These are phyloP conservation scores for Suillus cothurnatus DNA, from an alignment of 768 basidiomycete species.

Conservation along the genomic window DNA sequence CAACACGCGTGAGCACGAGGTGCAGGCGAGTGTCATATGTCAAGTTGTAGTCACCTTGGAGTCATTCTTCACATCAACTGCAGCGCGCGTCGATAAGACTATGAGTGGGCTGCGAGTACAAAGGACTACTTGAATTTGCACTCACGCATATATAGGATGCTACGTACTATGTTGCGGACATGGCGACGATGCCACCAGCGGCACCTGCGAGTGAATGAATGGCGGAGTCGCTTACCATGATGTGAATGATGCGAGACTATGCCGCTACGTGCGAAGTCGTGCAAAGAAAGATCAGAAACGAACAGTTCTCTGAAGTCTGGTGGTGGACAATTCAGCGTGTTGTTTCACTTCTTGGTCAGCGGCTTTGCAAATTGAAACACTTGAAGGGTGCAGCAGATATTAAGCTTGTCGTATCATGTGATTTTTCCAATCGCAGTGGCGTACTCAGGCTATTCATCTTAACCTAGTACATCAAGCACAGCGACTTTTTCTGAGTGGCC, in stretches of 20 bases:
- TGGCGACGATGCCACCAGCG: constrained; percentile 85
- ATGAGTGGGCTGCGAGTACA: constrained; percentile 72
- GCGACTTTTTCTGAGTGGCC: too few species aligned
- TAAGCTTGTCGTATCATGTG: background rate
- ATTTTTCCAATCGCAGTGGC: too few species aligned
- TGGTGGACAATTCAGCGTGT: background rate
- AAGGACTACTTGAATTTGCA: background rate
- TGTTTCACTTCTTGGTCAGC: background rate
- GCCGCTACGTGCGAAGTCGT: background rate
- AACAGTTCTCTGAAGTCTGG: background rate
- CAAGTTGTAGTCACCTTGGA: constrained; percentile 53
- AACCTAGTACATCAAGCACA: too few species aligned
- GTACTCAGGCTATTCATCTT: too few species aligned
- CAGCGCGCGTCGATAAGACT: constrained; percentile 90
- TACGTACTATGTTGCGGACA: constrained; percentile 86
- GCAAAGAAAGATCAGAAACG: background rate
- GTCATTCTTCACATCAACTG: constrained; percentile 82
- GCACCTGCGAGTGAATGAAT: constrained; percentile 91
- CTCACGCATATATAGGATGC: constrained; percentile 1
- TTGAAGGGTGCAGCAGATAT: background rate
- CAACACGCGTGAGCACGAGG: constrained; percentile 9
- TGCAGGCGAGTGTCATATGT: background rate
- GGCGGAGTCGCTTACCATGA: constrained; percentile 69
- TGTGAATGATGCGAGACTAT: background rate
- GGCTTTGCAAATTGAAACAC: background rate